Evolutionary conservation across 2,329 filamentous ascomycete genomes (phyloP).

Genomic region (Fusarium burgessii): DNA sequence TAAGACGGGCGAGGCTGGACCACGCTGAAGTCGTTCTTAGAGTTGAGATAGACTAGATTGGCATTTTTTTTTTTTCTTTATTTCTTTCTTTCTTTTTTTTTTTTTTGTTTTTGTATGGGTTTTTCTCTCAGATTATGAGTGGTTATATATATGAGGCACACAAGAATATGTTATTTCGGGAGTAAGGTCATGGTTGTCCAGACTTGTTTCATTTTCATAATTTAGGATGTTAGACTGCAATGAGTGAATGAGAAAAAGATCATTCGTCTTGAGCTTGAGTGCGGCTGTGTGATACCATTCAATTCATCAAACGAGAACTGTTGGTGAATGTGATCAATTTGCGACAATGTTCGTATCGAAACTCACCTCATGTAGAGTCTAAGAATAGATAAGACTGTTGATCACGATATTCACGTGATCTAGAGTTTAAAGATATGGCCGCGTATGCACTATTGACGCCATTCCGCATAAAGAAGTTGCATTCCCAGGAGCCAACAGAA

Average conservation of each 20-base stretch:
- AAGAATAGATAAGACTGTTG: slow-evolving; percentile 19
- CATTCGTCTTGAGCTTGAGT: too few relatives aligned
- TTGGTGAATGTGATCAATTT: background rate
- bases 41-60: background rate
- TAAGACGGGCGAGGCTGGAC: background rate
- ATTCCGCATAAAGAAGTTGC: slow-evolving; percentile 8
- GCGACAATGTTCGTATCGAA: slow-evolving; percentile 10
- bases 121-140: background rate
- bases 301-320: background rate
- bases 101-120: background rate
- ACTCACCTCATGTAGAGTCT: background rate
- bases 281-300: background rate
- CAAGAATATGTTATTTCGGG: too few relatives aligned
- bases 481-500: slow-evolving; percentile 6
- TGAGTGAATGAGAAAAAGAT: background rate
- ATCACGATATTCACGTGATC: slow-evolving; percentile 18
- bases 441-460: slow-evolving; percentile 34
- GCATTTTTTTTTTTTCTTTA: background rate
- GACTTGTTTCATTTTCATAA: too few relatives aligned
- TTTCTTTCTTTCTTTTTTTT: background rate
- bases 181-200: background rate
- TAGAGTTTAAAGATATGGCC: slow-evolving; percentile 7
- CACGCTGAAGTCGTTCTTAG: background rate
- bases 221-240: background rate
- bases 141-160: too few relatives aligned